phyloP scores from a whole-genome alignment of 164 flowering plant species.

The Vitis cinerea region DNA sequence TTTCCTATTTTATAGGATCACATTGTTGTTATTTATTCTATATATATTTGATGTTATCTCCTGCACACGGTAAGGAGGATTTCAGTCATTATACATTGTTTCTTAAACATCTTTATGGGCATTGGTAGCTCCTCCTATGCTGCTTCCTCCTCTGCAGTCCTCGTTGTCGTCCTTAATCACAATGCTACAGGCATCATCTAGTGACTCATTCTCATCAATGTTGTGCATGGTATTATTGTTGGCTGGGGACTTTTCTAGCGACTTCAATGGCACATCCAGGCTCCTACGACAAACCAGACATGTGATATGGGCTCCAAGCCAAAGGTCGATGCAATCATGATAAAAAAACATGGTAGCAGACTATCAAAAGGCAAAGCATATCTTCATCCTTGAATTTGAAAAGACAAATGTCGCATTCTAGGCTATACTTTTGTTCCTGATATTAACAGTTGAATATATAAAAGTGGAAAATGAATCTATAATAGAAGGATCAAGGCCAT shows the following conservation, averaged over 20 bases:
- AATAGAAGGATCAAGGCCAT: slow-evolving; percentile 59
- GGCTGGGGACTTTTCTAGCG: background rate
- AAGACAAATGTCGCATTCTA: slow-evolving; percentile 84
- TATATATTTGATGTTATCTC: too few species aligned
- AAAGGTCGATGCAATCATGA: slow-evolving; percentile 79
- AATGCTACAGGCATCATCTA: slow-evolving; percentile 20
- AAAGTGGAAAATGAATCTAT: slow-evolving; percentile 58
- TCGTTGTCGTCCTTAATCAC: slow-evolving; percentile 26
- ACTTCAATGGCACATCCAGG: slow-evolving; percentile 27
- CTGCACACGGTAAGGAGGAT: too few species aligned
- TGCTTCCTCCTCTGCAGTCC: background rate
- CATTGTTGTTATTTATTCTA: too few species aligned
- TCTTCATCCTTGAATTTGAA: slow-evolving; percentile 52
- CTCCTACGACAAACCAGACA: slow-evolving; percentile 75
- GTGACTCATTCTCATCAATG: background rate
- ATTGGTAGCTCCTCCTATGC: background rate
- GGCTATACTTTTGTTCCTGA: slow-evolving; percentile 36
- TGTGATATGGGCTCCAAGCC: slow-evolving; percentile 70
- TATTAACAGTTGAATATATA: slow-evolving; percentile 49
- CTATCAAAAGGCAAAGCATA: slow-evolving; percentile 45
- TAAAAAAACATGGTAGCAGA: slow-evolving; percentile 75
- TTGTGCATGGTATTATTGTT: background rate
- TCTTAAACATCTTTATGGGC: too few species aligned
- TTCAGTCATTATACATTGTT: too few species aligned
- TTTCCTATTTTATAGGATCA: too few species aligned